These are phyloP conservation scores for Solanum hybrid DNA, from an alignment of 305 asterid genomes.

Conservation along the genomic window DNA sequence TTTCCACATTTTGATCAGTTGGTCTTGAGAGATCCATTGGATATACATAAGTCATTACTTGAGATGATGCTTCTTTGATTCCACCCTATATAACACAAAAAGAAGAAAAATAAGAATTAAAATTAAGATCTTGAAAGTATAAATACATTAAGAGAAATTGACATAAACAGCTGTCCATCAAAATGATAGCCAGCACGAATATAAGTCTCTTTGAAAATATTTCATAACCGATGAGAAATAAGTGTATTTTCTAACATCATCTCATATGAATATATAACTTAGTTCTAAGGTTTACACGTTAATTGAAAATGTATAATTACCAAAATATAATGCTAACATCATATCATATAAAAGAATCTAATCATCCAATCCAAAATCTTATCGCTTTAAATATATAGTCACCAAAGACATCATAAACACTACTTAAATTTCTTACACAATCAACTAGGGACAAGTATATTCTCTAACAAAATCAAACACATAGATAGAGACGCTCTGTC, in stretches of 20 bases:
- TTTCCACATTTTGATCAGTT: not conserved
- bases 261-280: not conserved
- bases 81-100: not conserved
- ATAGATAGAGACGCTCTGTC: not conserved
- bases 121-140: not conserved
- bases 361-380: not conserved
- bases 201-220: not conserved
- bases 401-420: not conserved
- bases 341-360: not conserved
- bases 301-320: not conserved
- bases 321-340: not conserved
- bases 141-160: not conserved
- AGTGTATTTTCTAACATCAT: not conserved
- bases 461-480: not conserved
- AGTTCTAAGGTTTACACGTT: not conserved
- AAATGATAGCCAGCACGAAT: not conserved
- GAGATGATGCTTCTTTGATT: not conserved
- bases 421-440: not conserved
- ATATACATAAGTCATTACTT: not conserved
- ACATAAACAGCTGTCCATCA: not conserved
- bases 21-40: slow-evolving; percentile 1
- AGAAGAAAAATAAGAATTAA: not conserved
- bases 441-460: not conserved
- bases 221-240: not conserved
- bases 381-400: not conserved